These are phyloP conservation scores for Perkinsus chesapeaki DNA, from an alignment of 169 alveolate species.

Conservation along the genomic window DNA sequence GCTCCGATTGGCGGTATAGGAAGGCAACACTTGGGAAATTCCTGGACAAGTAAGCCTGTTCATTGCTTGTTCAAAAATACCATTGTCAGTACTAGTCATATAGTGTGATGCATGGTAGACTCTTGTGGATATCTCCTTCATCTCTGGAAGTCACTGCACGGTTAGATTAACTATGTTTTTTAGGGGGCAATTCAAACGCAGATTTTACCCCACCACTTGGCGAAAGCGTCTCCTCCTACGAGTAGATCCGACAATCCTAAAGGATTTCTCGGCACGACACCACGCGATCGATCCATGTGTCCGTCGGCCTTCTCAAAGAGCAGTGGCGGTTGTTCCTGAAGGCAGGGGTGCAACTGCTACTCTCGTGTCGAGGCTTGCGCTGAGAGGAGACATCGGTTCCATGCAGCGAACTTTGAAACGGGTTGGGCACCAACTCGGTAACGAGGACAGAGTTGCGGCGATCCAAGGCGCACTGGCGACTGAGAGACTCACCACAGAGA, in stretches of 20 bases:
- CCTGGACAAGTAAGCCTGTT: neutral
- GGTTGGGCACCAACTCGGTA: neutral
- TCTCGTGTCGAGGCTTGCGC: neutral
- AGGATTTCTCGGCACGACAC: neutral
- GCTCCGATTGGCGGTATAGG: neutral
- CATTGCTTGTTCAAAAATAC: too few species aligned
- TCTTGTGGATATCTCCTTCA: too few species aligned
- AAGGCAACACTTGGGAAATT: neutral
- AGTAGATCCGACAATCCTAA: neutral
- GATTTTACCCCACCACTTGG: neutral
- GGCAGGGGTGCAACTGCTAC: neutral
- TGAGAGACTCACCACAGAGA: neutral
- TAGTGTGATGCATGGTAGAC: too few species aligned
- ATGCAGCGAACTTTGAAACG: neutral
- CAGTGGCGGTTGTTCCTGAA: neutral
- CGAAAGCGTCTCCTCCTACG: neutral
- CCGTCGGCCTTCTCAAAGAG: neutral
- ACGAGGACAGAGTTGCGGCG: neutral
- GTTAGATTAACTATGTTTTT: neutral
- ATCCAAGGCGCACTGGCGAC: neutral
- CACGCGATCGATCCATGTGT: neutral
- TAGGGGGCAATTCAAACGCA: neutral
- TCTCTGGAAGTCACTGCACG: too few species aligned
- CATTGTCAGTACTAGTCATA: too few species aligned
- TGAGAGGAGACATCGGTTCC: neutral